Evolutionary conservation across 345 rosid species (phyloP).

Genomic region (Brassica rapa): DNA sequence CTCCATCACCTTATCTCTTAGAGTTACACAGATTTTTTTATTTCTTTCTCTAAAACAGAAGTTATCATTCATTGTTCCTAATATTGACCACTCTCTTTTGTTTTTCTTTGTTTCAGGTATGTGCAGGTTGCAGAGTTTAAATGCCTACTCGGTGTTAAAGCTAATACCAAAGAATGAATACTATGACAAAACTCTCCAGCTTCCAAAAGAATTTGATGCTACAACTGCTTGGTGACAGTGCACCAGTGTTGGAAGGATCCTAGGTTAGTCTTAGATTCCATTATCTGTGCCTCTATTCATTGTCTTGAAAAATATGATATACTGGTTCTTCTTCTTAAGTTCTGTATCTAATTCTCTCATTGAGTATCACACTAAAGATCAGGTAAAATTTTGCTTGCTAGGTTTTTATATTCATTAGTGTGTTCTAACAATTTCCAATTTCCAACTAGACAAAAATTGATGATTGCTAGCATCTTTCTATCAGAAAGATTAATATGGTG

Average conservation of each 20-base stretch:
- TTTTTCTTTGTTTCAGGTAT: background rate
- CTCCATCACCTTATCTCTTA: background rate
- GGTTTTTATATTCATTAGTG: background rate
- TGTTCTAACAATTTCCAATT: background rate
- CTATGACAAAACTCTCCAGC: conserved; percentile 33
- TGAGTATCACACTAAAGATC: conserved; percentile 53
- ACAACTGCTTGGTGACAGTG: conserved; percentile 87
- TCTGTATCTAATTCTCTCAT: conserved; percentile 17
- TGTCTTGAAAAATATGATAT: background rate
- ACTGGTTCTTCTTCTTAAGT: conserved; percentile 41
- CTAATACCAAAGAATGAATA: conserved; percentile 59
- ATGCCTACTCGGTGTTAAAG: conserved; percentile 61
- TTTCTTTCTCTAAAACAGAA: background rate
- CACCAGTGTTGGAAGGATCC: conserved; percentile 68
- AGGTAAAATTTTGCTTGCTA: conserved; percentile 50
- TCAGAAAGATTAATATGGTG: too few relatives aligned
- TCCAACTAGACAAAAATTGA: too few relatives aligned
- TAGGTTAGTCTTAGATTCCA: conserved; percentile 50
- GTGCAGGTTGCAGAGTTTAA: conserved; percentile 79
- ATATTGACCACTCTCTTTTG: background rate
- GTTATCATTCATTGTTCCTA: background rate
- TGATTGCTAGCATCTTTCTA: too few relatives aligned
- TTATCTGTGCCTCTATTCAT: conserved; percentile 3
- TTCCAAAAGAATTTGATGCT: conserved; percentile 58
- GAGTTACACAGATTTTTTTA: background rate